Evolutionary conservation across 495 filamentous ascomycete genomes (phyloP), one percentile per base, ranked within the genome.

Genomic region (Podospora australis): DNA sequence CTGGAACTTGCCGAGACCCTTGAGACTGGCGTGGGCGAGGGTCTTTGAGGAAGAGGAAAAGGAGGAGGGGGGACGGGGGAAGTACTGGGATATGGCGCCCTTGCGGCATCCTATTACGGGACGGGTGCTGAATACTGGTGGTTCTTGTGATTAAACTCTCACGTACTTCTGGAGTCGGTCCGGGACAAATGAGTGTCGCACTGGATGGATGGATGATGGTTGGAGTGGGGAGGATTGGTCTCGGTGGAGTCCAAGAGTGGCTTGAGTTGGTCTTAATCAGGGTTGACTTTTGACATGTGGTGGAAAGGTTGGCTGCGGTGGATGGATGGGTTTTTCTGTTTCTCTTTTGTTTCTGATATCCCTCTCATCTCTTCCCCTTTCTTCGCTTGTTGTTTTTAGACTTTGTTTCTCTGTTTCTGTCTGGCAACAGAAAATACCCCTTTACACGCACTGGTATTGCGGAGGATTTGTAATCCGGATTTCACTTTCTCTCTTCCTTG

Each of bases 21-120:
- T 60, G 47, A 38, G 54, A 11, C 44, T 60, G 35, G 57, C 54
- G 3, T 60, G 57, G 57, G 57, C 57, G 0, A 29, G 57, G 11
- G 54, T 60, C 2, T 60, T 60, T 52, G 57, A 60, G 22, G 57
- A 59, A 11, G 47, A 52, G 2, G 47, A 48, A 3, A 49, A 22
- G 23, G 49, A 50, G 19, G 21, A 46, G 13, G 47, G 35, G 9
- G 50, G 23, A 23, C 25, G 40, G 40, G 40, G 24, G 22, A 43
- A 57, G 45, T 48, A 57, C 14, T 60, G 57, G 57, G 57, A 60
- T 38, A 11, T 54, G 22, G 50, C 44, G 13, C 57, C 57, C 3
- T 22, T 60, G 17, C 30, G 53, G 43, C 41, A 55, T 26, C 49
- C 50, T 8, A 26, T 44, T 21, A 52, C 25, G 9, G 57, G 57